These are phyloP conservation scores for Penstemon davidsonii DNA, from an alignment of 257 asterid species.

Conservation along the genomic window DNA sequence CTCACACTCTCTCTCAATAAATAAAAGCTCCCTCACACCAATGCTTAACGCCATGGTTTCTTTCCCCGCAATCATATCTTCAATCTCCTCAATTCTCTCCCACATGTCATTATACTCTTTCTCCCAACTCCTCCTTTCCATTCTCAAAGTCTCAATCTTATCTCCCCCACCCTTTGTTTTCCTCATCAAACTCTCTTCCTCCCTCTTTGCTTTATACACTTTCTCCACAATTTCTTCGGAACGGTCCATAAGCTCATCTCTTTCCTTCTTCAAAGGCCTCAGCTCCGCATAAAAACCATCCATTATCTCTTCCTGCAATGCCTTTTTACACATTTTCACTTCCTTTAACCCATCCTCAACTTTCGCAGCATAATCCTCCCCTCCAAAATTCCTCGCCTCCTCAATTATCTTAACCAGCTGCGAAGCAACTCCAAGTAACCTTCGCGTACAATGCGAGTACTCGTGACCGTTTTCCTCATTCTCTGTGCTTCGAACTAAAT, in stretches of 20 bases:
- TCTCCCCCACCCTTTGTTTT: slow-evolving; percentile 42
- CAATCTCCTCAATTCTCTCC: slow-evolving; percentile 77
- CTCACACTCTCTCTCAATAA: slow-evolving; percentile 81
- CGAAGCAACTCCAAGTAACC: slow-evolving; percentile 53
- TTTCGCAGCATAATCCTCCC: slow-evolving; percentile 24
- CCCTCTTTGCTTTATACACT: slow-evolving; percentile 39
- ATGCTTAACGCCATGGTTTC: slow-evolving; percentile 70
- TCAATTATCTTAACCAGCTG: slow-evolving; percentile 53
- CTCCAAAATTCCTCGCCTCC: slow-evolving; percentile 46
- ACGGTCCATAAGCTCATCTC: slow-evolving; percentile 37
- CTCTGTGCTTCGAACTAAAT: slow-evolving; percentile 27
- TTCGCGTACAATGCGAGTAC: slow-evolving; percentile 63
- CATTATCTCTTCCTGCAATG: slow-evolving; percentile 69
- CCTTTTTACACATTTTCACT: slow-evolving; percentile 48
- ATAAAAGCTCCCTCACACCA: slow-evolving; percentile 85
- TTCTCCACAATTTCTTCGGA: slow-evolving; percentile 40
- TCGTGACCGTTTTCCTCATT: slow-evolving; percentile 44
- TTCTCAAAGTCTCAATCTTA: slow-evolving; percentile 48
- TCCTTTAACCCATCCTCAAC: slow-evolving; percentile 59
- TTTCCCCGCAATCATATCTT: slow-evolving; percentile 57
- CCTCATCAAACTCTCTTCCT: slow-evolving; percentile 45
- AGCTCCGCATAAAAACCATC: slow-evolving; percentile 53
- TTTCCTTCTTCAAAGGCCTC: slow-evolving; percentile 48
- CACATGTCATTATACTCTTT: slow-evolving; percentile 46
- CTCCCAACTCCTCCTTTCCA: slow-evolving; percentile 47